Evolutionary conservation across 2,329 filamentous ascomycete species (phyloP), one percentile per base, ranked within the genome.

Genomic region (Penicillium sp.): DNA sequence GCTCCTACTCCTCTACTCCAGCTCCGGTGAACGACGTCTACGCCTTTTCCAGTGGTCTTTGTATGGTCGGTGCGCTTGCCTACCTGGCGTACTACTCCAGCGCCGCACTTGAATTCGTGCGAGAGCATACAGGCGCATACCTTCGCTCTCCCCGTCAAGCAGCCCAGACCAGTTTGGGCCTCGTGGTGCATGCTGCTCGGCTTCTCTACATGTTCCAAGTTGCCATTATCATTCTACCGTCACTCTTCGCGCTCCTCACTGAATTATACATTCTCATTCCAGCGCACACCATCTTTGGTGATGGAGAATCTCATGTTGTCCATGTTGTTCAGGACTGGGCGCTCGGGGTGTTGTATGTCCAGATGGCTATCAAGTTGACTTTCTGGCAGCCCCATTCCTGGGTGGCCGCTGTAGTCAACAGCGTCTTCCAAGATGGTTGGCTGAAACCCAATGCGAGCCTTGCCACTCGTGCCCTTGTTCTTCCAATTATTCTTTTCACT

Each of bases 311-410:
- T 1, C 74, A 75, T 51, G 66, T 75, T 8, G 84, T 97, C 40
- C 88, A 95, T 59, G 82, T 97, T 58, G 87, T 97, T 40, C 93
- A 97, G 70, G 88, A 92, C 55, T 99, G 93, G 91, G 96, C 92
- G 0, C 80, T 99, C 1, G 94, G 94, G 5, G 83, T 99, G 22
- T 81, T 99, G 3, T 97, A 96, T 72, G 82, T 95, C 30, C 92
- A 96, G 61, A 85, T 97, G 65, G 84, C 84, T 0, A 82, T 85
- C 16, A 87, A 88, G 37, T 76, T 91, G 65, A 80, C 91, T 26
- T 78, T 88, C 12, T 82, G 87, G 66, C 82, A 90, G 60, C 84
- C 85, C 9, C 82, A 85, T 10, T 88, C 88, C 10, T 87, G 89
- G 4, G 83, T 89, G 0, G 88, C 91, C 0, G 81, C 85, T 48